These are phyloP conservation scores for Globisporangium nunn DNA, from an alignment of 352 stramenopile genomes.

Conservation along the genomic window DNA sequence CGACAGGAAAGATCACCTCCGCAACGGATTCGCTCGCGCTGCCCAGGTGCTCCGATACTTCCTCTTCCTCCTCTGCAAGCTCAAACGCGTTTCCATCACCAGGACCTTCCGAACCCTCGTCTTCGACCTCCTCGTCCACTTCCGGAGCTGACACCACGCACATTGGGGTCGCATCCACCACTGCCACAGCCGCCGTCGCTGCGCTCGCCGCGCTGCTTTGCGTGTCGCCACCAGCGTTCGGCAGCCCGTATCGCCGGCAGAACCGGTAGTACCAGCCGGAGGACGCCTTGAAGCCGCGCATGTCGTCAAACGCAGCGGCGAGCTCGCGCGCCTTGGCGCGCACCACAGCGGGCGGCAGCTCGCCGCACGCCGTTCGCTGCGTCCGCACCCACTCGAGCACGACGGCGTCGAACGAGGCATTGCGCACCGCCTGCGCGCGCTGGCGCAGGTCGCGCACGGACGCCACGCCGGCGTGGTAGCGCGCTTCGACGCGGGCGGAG, in stretches of 20 bases:
- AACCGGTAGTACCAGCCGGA: slow-evolving; percentile 55
- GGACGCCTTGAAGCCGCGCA: slow-evolving; percentile 47
- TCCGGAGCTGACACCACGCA: neutral
- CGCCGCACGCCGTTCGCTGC: slow-evolving; percentile 13
- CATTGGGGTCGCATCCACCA: neutral
- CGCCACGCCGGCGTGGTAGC: slow-evolving; percentile 26
- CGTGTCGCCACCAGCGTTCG: neutral
- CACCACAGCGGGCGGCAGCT: slow-evolving; percentile 21
- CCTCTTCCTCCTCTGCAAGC: neutral
- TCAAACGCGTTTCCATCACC: neutral
- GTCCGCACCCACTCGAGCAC: slow-evolving; percentile 31
- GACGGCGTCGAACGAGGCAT: slow-evolving; percentile 30
- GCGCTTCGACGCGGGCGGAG: slow-evolving; percentile 28
- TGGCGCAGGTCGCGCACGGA: slow-evolving; percentile 27
- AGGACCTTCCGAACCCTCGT: neutral
- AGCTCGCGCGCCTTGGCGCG: slow-evolving; percentile 30
- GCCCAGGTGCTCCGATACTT: neutral
- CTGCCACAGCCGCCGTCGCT: neutral
- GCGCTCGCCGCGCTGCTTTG: neutral
- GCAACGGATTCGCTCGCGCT: neutral
- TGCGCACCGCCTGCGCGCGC: slow-evolving; percentile 29
- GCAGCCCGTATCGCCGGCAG: slow-evolving; percentile 31
- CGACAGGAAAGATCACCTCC: neutral
- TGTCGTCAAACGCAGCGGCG: slow-evolving; percentile 20
- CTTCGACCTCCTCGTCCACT: neutral